Base-by-base conservation (phyloP, 108 stramenopile species). In the Skeletonema menzelii region DNA sequence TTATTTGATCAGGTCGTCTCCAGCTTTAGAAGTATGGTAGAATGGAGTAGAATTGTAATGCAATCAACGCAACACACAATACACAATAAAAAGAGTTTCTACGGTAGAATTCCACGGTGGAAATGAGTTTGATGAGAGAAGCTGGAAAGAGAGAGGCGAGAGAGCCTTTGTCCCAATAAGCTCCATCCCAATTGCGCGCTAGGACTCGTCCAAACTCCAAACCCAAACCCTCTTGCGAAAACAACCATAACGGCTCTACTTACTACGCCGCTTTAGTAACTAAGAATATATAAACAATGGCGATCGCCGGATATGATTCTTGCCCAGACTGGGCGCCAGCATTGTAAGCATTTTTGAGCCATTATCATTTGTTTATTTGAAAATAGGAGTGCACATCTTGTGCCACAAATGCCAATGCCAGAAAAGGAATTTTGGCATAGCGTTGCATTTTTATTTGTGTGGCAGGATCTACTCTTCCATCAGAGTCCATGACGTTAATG, bases 321-420 rank as follows among this genome's bases (percentile, higher is more conserved):
- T 79, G 77, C 66, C 77, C 77, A 27, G 72, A 73, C 42, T 79
- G 69, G 69, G 77, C 77, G 26, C 77, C 77, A 40, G 65, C 72
- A 61, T 79, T 79, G 76, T 77, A 26, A 71, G 70, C 22, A 57
- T 37, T 22, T 6, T 28, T 24, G 2, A 53, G 49, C 49, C 1
- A 24, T 53, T 8, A 8, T 8, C n/a, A n/a, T 53, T 22, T 64
- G 22, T 27, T 63, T 62, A 10, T 61, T 8, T 8, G 15, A 17
- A n/a, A n/a, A 17, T 1, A 13, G 56, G 14, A 27, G 49, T 57
- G 22, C 38, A 49, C 8, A 66, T 32, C 26, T 31, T 38, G 20
- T 26, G 27, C 13, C 8, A 59, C 27, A 57, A 28, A 17, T 65
- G 26, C 27, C 56, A 56, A 57, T 27, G 53, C 56, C 27, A 13